phyloP scores from a whole-genome alignment of 164 flowering plant genomes.

The Vitis amurensis region DNA sequence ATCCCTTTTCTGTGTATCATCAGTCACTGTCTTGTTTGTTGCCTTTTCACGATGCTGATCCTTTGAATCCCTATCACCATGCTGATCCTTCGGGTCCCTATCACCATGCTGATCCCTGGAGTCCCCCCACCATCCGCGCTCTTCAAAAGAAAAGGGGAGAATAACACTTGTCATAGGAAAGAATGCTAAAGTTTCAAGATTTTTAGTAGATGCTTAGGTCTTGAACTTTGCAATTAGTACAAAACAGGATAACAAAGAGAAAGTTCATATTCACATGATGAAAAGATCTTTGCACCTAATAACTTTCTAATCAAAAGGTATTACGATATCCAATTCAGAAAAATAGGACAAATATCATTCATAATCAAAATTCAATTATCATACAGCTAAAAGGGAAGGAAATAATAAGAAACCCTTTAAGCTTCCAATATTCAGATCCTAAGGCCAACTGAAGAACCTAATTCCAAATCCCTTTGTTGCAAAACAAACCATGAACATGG shows the following conservation, averaged over 20 bases:
- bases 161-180: neutral
- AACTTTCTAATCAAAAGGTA: too few species aligned
- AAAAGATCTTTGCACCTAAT: neutral
- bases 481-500: neutral
- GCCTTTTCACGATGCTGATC: constrained; percentile 36
- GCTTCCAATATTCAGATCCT: neutral
- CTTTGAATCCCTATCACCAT: constrained; percentile 29
- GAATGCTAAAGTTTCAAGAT: neutral
- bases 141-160: constrained; percentile 26
- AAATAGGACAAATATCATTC: neutral
- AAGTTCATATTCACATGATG: neutral
- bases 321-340: neutral
- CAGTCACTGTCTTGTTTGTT: constrained; percentile 19
- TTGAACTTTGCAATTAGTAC: neutral
- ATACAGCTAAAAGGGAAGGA: neutral
- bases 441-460: neutral
- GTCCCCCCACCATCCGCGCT: constrained; percentile 59
- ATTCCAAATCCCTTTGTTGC: neutral
- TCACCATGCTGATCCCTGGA: constrained; percentile 24
- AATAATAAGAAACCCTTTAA: neutral
- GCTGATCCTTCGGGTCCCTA: constrained; percentile 36
- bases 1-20: constrained; percentile 36
- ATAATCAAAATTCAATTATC: neutral
- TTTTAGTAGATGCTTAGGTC: neutral
- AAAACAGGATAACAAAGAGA: neutral